phyloP scores from a whole-genome alignment of 805 yeast species.

The Candida tallmaniae region DNA sequence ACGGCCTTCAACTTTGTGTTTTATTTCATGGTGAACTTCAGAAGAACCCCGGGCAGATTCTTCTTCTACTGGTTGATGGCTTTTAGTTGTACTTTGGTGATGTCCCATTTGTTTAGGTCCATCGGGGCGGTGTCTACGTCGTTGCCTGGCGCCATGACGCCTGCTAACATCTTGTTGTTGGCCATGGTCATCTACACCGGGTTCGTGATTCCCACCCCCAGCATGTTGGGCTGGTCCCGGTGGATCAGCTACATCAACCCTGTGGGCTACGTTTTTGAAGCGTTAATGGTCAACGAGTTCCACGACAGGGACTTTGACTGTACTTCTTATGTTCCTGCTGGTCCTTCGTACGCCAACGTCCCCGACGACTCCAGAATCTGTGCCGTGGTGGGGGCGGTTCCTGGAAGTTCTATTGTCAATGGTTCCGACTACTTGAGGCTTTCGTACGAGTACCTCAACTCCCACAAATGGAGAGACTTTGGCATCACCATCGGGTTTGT shows the following conservation, averaged over 20 bases:
- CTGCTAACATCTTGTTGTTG: conserved; percentile 25
- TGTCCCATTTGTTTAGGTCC: conserved; percentile 40
- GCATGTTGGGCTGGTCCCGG: conserved; percentile 62
- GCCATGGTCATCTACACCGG: conserved; percentile 53
- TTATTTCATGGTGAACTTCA: conserved; percentile 48
- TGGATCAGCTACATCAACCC: conserved; percentile 43
- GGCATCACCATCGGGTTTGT: conserved; percentile 58
- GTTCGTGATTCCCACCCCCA: conserved; percentile 39
- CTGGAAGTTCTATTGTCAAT: conserved; percentile 48
- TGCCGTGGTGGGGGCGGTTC: conserved; percentile 52
- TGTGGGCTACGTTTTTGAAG: conserved; percentile 45
- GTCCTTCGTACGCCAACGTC: conserved; percentile 44
- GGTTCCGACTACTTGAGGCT: conserved; percentile 55
- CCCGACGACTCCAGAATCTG: conserved; percentile 45
- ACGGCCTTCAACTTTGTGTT: conserved; percentile 25
- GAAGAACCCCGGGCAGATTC: conserved; percentile 33
- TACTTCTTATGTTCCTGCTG: conserved; percentile 56
- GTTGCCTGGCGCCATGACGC: conserved; percentile 36
- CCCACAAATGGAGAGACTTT: conserved; percentile 76
- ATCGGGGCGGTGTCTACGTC: conserved; percentile 40
- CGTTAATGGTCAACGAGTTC: conserved; percentile 59
- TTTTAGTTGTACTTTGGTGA: conserved; percentile 28
- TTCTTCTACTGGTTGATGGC: conserved; percentile 34
- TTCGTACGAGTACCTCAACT: conserved; percentile 48
- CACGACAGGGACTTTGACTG: conserved; percentile 30